phyloP scores from a whole-genome alignment of 345 rosid species.

The Gossypium mustelinum region DNA sequence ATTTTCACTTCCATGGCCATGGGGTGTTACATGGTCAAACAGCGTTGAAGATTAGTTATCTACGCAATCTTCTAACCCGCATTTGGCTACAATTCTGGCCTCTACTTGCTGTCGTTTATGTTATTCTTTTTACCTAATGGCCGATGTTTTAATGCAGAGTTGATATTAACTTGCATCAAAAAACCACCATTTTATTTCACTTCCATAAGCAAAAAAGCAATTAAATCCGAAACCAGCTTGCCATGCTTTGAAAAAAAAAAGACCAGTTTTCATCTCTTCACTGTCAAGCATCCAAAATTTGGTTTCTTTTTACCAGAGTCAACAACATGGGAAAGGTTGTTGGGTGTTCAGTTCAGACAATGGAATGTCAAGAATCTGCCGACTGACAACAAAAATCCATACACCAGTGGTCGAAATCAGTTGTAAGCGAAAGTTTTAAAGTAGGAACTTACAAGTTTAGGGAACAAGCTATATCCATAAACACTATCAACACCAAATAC shows the following conservation, averaged over 20 bases:
- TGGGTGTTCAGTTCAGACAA: too few relatives aligned
- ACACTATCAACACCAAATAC: neutral
- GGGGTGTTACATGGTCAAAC: neutral
- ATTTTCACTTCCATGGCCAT: neutral
- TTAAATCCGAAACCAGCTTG: too few relatives aligned
- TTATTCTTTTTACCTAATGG: too few relatives aligned
- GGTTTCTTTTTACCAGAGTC: neutral
- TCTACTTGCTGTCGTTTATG: neutral
- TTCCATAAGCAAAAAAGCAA: too few relatives aligned
- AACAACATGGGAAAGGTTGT: neutral
- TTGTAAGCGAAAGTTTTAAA: neutral
- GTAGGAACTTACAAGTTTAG: neutral
- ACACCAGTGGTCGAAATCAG: neutral
- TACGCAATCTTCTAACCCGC: slow-evolving; percentile 7
- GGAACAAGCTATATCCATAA: neutral
- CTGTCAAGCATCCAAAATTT: too few relatives aligned
- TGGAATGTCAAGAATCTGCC: too few relatives aligned
- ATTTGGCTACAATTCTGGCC: slow-evolving; percentile 10
- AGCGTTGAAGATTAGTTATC: neutral
- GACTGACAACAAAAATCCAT: neutral
- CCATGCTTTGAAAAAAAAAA: too few relatives aligned
- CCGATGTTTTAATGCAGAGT: neutral
- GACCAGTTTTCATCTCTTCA: too few relatives aligned
- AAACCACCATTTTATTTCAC: neutral
- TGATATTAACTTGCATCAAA: too few relatives aligned